Conservation (phyloP, 225 moss, liverwort and hornwort genomes). For the Anthoceros angustus region DNA sequence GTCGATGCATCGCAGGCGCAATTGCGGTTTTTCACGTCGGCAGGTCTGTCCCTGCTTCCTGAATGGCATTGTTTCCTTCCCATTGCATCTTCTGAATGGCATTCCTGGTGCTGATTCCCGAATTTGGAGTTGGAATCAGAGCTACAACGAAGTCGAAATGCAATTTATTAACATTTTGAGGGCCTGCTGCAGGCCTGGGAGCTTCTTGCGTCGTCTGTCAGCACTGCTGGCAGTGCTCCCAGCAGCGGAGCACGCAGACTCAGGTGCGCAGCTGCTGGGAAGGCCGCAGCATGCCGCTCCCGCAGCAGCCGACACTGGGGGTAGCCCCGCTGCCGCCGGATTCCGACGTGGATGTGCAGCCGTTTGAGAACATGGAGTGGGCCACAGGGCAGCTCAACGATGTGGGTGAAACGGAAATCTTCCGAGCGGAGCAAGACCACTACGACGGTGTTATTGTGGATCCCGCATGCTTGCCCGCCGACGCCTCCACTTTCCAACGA, state of each 20-base stretch:
- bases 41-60: no score
- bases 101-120: no score
- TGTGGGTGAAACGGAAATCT: background rate
- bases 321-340: background rate
- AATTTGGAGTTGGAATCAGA: no score
- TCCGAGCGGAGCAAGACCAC: conserved; percentile 9
- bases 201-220: background rate
- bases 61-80: no score
- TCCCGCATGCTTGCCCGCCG: conserved; percentile 14
- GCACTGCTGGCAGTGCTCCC: background rate
- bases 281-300: background rate
- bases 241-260: background rate
- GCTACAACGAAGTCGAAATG: no score
- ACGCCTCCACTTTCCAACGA: conserved; percentile 12
- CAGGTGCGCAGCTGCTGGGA: background rate
- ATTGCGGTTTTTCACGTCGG: no score
- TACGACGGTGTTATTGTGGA: conserved; percentile 28
- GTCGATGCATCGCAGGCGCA: no score
- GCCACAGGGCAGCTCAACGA: no score
- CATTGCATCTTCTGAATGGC: no score
- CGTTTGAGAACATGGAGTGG: background rate
- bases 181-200: no score
- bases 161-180: no score
- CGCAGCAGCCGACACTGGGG: background rate
- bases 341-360: background rate